Evolutionary conservation across 2,329 filamentous ascomycete species (phyloP).

Genomic region (Verticillium albo-atrum): DNA sequence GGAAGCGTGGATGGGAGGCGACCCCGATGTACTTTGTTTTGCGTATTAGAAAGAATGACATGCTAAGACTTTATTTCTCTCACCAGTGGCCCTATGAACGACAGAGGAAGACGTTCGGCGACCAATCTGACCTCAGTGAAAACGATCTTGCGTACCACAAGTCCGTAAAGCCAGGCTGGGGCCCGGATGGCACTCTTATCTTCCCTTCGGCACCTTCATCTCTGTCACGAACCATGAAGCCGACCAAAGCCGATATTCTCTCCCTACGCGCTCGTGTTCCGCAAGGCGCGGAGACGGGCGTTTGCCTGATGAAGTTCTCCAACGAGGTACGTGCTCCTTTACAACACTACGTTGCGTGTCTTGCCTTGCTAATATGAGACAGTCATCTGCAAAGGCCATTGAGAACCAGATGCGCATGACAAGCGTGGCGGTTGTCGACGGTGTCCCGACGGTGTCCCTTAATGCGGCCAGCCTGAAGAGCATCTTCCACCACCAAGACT

Average conservation of each 20-base stretch:
- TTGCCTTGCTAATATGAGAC: background rate
- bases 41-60: conserved; percentile 19
- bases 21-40: background rate
- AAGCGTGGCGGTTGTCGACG: conserved; percentile 46
- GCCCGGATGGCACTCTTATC: conserved; percentile 67
- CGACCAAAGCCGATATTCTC: conserved; percentile 43
- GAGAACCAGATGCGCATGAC: conserved; percentile 51
- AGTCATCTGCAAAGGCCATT: conserved; percentile 54
- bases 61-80: conserved; percentile 41
- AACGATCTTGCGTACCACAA: conserved; percentile 66
- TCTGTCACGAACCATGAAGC: conserved; percentile 1
- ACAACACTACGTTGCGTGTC: background rate
- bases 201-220: conserved; percentile 35
- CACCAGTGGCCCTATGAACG: conserved; percentile 83
- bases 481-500: conserved; percentile 35
- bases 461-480: conserved; percentile 28
- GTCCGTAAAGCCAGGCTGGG: conserved; percentile 76
- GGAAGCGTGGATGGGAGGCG: background rate
- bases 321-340: conserved; percentile 38
- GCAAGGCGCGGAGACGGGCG: conserved; percentile 58
- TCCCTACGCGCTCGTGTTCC: conserved; percentile 52
- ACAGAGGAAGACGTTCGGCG: conserved; percentile 63
- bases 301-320: conserved; percentile 61
- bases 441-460: conserved; percentile 56
- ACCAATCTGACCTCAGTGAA: conserved; percentile 56